phyloP scores from a whole-genome alignment of 768 basidiomycete species.

The Nidularia sp. region DNA sequence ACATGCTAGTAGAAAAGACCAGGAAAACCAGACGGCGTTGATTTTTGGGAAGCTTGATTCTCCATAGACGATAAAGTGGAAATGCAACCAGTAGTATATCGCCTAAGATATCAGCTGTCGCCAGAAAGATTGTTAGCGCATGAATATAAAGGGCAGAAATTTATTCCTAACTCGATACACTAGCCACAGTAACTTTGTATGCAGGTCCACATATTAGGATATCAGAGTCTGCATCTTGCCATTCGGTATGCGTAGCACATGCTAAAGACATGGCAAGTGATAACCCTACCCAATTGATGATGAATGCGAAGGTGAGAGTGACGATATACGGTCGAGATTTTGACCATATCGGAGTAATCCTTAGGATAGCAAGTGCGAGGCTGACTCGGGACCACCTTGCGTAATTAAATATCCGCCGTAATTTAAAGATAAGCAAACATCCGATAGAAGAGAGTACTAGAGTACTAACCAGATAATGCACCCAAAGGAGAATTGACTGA shows the following conservation, averaged over 20 bases:
- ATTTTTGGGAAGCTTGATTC: background rate
- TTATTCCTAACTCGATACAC: background rate
- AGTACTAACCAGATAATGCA: background rate
- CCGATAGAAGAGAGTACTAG: background rate
- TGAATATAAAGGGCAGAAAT: background rate
- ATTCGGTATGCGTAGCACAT: background rate
- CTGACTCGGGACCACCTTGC: background rate
- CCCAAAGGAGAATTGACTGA: background rate
- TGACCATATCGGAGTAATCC: background rate
- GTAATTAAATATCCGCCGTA: background rate
- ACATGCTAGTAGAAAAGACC: background rate
- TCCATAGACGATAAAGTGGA: background rate
- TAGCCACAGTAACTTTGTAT: background rate
- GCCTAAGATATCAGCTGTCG: background rate
- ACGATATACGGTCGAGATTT: background rate
- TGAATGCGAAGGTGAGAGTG: background rate
- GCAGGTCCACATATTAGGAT: background rate
- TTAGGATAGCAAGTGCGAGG: background rate
- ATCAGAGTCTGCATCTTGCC: background rate
- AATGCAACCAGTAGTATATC: background rate
- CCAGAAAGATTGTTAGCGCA: background rate
- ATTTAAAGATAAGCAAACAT: background rate
- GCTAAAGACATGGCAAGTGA: background rate
- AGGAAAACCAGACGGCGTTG: background rate
- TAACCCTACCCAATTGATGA: background rate